Evolutionary conservation across 179 eudicot genomes (phyloP).

Genomic region (Amaranthus tricolor): DNA sequence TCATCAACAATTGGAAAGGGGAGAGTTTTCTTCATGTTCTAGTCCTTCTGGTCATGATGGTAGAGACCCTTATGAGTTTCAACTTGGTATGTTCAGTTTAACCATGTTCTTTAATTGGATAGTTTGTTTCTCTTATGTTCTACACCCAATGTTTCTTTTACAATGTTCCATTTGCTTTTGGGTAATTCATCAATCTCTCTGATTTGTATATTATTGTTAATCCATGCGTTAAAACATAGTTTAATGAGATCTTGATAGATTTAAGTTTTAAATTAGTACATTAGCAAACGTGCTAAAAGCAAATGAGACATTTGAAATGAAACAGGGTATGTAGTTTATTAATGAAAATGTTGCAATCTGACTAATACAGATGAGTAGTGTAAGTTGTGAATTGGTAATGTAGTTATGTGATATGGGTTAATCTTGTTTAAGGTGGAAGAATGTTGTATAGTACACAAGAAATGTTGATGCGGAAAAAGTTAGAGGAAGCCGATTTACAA

Average conservation of each 20-base stretch:
- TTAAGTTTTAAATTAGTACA: too few species aligned
- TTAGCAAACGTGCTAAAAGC: too few species aligned
- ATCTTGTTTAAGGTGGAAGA: constrained; percentile 47
- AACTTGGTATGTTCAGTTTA: constrained; percentile 44
- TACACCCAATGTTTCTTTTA: too few species aligned
- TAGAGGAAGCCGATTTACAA: constrained; percentile 71
- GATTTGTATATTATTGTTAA: too few species aligned
- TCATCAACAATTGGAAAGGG: constrained; percentile 56
- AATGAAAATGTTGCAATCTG: too few species aligned
- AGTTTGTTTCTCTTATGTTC: not conserved
- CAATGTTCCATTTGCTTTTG: not conserved
- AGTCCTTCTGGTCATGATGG: constrained; percentile 65
- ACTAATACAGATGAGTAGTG: not conserved
- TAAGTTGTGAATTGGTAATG: not conserved
- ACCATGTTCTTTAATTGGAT: not conserved
- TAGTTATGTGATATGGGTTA: not conserved
- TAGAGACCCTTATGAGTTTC: constrained; percentile 56
- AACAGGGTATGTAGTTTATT: too few species aligned
- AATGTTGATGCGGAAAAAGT: constrained; percentile 58
- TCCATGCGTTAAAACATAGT: too few species aligned
- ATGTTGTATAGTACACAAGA: constrained; percentile 53
- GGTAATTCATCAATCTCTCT: not conserved
- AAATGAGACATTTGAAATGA: too few species aligned
- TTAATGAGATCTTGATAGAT: too few species aligned
- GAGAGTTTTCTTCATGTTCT: constrained; percentile 48